phyloP scores from a whole-genome alignment of 345 rosid species.

The Lepidium sativum region DNA sequence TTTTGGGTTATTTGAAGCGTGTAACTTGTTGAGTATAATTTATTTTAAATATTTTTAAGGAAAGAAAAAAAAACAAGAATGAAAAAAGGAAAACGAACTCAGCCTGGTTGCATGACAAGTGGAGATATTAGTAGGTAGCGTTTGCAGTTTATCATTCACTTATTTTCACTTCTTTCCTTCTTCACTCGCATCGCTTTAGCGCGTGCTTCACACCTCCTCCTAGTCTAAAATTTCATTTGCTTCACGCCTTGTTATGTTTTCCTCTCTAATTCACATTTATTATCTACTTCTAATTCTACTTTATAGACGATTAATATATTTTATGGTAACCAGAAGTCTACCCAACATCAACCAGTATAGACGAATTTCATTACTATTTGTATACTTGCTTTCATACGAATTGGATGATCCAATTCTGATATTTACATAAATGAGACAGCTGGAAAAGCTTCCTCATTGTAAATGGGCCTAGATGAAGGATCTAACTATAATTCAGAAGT shows the following conservation, averaged over 20 bases:
- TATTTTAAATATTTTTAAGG: too few species aligned
- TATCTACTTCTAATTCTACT: background rate
- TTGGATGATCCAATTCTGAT: background rate
- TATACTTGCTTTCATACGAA: background rate
- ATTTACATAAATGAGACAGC: background rate
- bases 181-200: constrained; percentile 15
- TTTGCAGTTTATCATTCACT: constrained; percentile 35
- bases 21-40: constrained; percentile 19
- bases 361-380: background rate
- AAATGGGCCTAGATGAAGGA: background rate
- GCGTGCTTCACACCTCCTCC: background rate
- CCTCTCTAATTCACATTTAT: too few species aligned
- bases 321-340: constrained; percentile 16
- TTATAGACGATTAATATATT: background rate
- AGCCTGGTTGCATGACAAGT: constrained; percentile 65
- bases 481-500: too few species aligned
- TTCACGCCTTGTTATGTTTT: constrained; percentile 4
- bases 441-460: background rate
- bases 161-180: background rate
- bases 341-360: constrained; percentile 14
- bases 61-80: background rate
- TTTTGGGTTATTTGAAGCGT: constrained; percentile 14
- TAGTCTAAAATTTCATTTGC: constrained; percentile 8
- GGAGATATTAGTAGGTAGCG: constrained; percentile 52
- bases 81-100: constrained; percentile 31